Base-by-base conservation (phyloP, 345 rosid genomes). In the Cardamine resedifolia region DNA sequence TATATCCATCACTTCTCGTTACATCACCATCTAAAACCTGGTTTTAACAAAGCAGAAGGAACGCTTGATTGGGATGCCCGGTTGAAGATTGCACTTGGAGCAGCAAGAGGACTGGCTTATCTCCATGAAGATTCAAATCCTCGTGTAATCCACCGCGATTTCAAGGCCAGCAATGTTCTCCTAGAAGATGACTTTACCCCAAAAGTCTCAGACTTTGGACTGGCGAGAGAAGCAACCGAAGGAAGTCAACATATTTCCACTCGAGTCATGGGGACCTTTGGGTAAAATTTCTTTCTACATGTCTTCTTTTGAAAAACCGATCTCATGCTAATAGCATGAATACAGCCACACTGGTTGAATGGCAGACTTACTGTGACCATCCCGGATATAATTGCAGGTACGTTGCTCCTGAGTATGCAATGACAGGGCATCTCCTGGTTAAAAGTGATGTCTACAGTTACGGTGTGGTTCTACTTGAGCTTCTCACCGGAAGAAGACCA, bases 71-170 rank as follows among this genome's bases (percentile, higher is more conserved):
- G 99, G 99, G 99, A 92, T 76, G 85, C 90, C 7, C 86, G 99
- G 74, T 71, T 96, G 85, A 96, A 96, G 80, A 87, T 96, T 74
- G 97, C 99, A 76, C 94, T 96, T 31, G 99, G 99, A 81, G 96
- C 99, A 58, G 99, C 99, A 2, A 87, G 99, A 81, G 98, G 96
- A 55, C 79, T 95, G 81, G 98, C 99, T 63, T 95, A 95, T 84
- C 98, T 95, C 76, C 99, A 95, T 71, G 99, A 95, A 83, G 99
- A 95, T 81, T 95, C 99, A 48, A 95, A 90, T 50, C 99, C 99
- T 52, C 96, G 96, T 38, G 98, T 95, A 47, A 95, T 95, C 76
- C 98, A 95, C 80, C 85, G 98, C 31, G 99, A 95, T 84, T 95
- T 95, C 79, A 91, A 95, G 86, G 97, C 98, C 79, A 90, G 99